phyloP scores from a whole-genome alignment of 345 rosid species.

The Carallia pectinifolia region DNA sequence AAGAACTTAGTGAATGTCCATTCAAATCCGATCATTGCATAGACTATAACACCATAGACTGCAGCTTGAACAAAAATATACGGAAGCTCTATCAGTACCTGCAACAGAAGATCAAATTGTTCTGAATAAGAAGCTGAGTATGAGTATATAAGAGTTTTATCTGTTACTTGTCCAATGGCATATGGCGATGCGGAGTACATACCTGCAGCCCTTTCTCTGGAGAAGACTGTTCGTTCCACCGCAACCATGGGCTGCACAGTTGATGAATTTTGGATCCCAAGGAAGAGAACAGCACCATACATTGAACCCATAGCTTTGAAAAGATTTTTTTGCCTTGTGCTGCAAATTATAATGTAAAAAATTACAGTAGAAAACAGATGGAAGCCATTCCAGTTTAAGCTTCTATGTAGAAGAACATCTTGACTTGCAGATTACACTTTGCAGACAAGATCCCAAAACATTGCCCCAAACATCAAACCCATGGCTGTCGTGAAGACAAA shows the following conservation, averaged over 20 bases:
- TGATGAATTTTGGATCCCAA: constrained; percentile 52
- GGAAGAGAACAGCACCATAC: constrained; percentile 61
- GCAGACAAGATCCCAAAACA: constrained; percentile 71
- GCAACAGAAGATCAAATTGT: background rate
- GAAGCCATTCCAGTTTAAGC: background rate
- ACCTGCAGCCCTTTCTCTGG: constrained; percentile 72
- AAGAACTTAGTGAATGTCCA: constrained; percentile 15
- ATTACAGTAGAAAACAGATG: background rate
- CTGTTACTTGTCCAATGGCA: constrained; percentile 55
- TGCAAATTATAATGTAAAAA: constrained; percentile 16
- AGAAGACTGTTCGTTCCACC: constrained; percentile 63
- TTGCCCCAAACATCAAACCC: constrained; percentile 58
- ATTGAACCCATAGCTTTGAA: constrained; percentile 75
- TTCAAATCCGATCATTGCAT: constrained; percentile 14
- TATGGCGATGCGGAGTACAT: constrained; percentile 75
- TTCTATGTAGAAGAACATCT: background rate
- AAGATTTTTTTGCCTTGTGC: constrained; percentile 48
- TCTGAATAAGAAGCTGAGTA: background rate
- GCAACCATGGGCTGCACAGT: constrained; percentile 63
- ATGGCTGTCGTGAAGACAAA: constrained; percentile 54
- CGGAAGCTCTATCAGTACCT: constrained; percentile 20
- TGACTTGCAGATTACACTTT: constrained; percentile 41
- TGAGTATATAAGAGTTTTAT: background rate
- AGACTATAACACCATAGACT: constrained; percentile 16
- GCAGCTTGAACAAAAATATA: constrained; percentile 17